Conservation (phyloP, 1,139 yeast species). For the Pichia sp. region DNA sequence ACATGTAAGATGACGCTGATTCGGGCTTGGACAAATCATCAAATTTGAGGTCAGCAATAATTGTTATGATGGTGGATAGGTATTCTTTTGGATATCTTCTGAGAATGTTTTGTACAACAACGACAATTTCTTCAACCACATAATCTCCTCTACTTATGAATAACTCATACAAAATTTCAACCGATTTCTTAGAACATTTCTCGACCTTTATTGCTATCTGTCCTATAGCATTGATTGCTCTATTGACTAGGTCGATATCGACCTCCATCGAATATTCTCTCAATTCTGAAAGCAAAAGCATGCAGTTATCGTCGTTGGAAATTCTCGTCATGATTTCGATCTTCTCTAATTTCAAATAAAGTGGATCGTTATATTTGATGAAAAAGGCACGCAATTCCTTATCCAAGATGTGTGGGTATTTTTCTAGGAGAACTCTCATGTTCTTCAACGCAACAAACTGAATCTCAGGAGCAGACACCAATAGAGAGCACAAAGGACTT, state of each 20-base stretch:
- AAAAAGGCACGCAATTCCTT: slow-evolving; percentile 87
- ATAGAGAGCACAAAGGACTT: slow-evolving; percentile 88
- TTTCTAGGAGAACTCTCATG: slow-evolving; percentile 83
- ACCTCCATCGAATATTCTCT: slow-evolving; percentile 94
- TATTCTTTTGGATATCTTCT: slow-evolving; percentile 73
- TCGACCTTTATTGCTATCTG: slow-evolving; percentile 81
- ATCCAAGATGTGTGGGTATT: slow-evolving; percentile 74
- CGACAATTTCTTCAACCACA: slow-evolving; percentile 73
- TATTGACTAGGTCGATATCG: slow-evolving; percentile 81
- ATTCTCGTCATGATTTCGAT: slow-evolving; percentile 84
- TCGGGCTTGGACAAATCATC: slow-evolving; percentile 59
- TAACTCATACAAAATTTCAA: slow-evolving; percentile 70
- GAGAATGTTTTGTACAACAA: slow-evolving; percentile 73
- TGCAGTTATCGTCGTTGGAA: slow-evolving; percentile 67
- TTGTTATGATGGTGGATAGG: slow-evolving; percentile 65
- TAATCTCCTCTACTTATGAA: slow-evolving; percentile 75
- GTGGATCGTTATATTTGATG: slow-evolving; percentile 91
- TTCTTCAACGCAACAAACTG: slow-evolving; percentile 94
- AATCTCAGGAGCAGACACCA: slow-evolving; percentile 86
- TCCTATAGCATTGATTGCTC: slow-evolving; percentile 80
- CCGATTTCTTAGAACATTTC: slow-evolving; percentile 60
- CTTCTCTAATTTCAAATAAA: slow-evolving; percentile 88
- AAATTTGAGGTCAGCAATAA: slow-evolving; percentile 50
- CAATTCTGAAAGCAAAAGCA: slow-evolving; percentile 73
- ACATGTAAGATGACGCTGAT: slow-evolving; percentile 72